A percentile compares a stretch with the other conserved stretches of the same genome.
phyloP scores from a whole-genome alignment of 441 rosid species.

The Lagerstroemia fauriei region DNA sequence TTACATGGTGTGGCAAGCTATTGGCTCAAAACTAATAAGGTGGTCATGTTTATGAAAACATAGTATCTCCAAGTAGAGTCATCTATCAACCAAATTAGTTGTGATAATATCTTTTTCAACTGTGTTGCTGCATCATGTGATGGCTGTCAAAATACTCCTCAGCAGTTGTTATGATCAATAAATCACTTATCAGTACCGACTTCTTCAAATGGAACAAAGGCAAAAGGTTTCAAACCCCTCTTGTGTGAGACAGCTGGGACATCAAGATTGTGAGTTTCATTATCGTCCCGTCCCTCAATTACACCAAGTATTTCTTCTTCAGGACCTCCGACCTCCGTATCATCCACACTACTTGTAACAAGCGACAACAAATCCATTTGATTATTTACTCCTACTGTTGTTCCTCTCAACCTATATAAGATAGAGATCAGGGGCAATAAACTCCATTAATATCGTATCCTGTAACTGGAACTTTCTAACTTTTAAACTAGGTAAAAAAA shows the following conservation, averaged over 20 bases:
- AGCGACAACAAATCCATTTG: constrained; percentile 86
- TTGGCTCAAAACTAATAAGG: too few relatives aligned
- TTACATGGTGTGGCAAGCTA: too few relatives aligned
- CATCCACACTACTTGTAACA: constrained; percentile 70
- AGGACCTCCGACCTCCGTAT: constrained; percentile 50
- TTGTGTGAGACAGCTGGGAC: constrained; percentile 76
- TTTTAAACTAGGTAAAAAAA: not conserved
- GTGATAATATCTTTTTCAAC: too few relatives aligned
- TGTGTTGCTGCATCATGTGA: too few relatives aligned
- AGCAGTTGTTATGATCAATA: too few relatives aligned
- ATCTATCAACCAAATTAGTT: too few relatives aligned
- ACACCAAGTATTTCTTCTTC: constrained; percentile 71
- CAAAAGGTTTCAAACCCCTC: constrained; percentile 82
- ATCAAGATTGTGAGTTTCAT: constrained; percentile 74
- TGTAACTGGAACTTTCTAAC: not conserved
- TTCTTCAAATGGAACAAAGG: constrained; percentile 88
- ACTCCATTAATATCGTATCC: not conserved
- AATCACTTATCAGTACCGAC: constrained; percentile 35
- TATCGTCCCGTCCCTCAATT: constrained; percentile 73
- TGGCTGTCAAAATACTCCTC: too few relatives aligned
- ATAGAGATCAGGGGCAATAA: not conserved
- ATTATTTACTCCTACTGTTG: constrained; percentile 72
- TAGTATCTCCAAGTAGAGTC: too few relatives aligned
- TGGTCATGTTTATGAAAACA: too few relatives aligned
- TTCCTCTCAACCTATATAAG: constrained; percentile 67